A percentile compares a stretch with the other conserved stretches of the same genome.
phyloP scores from a whole-genome alignment of 2,329 filamentous ascomycete genomes.

The Diaporthe sp. region DNA sequence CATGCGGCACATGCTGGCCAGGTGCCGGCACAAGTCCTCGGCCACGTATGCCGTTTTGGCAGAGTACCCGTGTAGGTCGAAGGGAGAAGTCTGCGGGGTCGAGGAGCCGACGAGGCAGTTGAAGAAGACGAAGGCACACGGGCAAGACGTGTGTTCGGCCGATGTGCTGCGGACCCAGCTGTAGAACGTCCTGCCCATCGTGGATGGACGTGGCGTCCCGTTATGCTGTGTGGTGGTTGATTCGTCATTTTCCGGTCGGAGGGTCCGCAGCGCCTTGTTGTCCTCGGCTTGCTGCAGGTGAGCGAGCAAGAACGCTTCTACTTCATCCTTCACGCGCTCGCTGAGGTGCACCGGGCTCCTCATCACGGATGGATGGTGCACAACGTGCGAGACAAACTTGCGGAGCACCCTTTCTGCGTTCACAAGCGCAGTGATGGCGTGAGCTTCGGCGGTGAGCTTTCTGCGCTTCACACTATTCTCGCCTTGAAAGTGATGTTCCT shows the following conservation, averaged over 20 bases:
- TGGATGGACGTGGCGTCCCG: neutral
- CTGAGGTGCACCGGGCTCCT: no score
- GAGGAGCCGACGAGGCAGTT: conserved; percentile 17
- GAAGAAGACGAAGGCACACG: conserved; percentile 39
- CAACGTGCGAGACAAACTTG: neutral
- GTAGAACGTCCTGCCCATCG: conserved; percentile 25
- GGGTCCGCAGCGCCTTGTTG: neutral
- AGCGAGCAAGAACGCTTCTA: neutral
- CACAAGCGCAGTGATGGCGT: neutral
- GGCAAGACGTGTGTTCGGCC: conserved; percentile 39
- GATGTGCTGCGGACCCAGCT: conserved; percentile 39
- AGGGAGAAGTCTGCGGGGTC: neutral
- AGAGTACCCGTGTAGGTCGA: neutral
- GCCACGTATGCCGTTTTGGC: neutral
- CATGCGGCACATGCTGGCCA: conserved; percentile 49
- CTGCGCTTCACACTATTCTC: neutral
- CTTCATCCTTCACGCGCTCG: neutral
- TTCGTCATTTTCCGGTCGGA: neutral
- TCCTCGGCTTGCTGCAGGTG: neutral
- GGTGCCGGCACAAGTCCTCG: conserved; percentile 41
- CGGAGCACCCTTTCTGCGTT: neutral
- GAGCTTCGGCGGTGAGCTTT: neutral
- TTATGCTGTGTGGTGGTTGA: neutral
- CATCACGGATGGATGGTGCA: neutral
- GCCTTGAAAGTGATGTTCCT: neutral